Percentiles rank a stretch among this genome's conserved stretches.
Evolutionary conservation across 306 rosid genomes (phyloP).

Genomic region (Chamaecrista fasciculata): DNA sequence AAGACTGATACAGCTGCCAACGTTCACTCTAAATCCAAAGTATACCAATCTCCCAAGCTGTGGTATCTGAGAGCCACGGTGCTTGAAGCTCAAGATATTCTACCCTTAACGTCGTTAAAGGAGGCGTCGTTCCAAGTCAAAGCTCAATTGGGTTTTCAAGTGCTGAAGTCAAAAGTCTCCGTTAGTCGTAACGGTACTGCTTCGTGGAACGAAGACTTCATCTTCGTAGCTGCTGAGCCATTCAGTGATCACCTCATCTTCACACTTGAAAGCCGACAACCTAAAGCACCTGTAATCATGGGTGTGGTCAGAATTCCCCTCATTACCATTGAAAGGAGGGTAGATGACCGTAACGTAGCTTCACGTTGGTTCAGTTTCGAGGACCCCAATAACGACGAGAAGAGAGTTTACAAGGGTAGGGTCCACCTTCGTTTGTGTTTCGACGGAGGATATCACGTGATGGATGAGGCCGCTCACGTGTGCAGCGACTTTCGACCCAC

Average conservation of each 20-base stretch:
- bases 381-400: constrained; percentile 27
- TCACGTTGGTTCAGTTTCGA: constrained; percentile 70
- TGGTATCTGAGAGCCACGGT: constrained; percentile 83
- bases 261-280: constrained; percentile 53
- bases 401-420: constrained; percentile 50
- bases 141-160: constrained; percentile 71
- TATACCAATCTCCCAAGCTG: constrained; percentile 80
- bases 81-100: constrained; percentile 71
- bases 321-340: constrained; percentile 56
- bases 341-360: constrained; percentile 67
- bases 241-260: constrained; percentile 45
- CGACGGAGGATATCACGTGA: constrained; percentile 94
- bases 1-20: constrained; percentile 51
- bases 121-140: constrained; percentile 54
- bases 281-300: constrained; percentile 28
- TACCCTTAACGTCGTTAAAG: constrained; percentile 31
- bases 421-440: constrained; percentile 67
- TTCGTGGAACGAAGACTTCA: constrained; percentile 73
- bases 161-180: constrained; percentile 40
- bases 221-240: constrained; percentile 82
- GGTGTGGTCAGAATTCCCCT: constrained; percentile 57
- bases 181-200: constrained; percentile 40
- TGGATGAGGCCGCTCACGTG: constrained; percentile 81
- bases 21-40: constrained; percentile 52
- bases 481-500: constrained; percentile 91